Base-by-base conservation (phyloP, 2,329 filamentous ascomycete genomes). In the Fusarium buharicum region DNA sequence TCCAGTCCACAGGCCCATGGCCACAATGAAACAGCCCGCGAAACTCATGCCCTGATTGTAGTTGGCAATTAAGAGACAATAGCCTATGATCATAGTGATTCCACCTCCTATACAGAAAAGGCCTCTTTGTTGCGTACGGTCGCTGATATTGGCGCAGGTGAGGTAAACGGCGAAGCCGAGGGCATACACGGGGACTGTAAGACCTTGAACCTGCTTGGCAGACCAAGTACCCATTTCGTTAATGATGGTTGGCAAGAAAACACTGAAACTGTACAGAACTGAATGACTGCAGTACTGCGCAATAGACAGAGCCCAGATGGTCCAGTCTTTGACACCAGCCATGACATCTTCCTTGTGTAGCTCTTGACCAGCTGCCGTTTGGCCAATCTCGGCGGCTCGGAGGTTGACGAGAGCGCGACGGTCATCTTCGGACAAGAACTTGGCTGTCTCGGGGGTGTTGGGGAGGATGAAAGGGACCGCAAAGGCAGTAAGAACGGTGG, bases 231-330 rank as follows among this genome's bases (percentile, higher is more conserved):
- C 85, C 56, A 90, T 83, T 0, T 81, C 82, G 48, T 82, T 77
- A 70, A 91, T 90, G 59, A 91, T 91, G 1, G 86, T 90, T 0
- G 88, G 89, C 31, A 91, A 74, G 69, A 90, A 91, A 1, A 86
- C 89, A 50, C 81, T 84, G 72, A 85, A 90, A 2, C 86, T 86
- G 71, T 90, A 90, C 1, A 90, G 79, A 79, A 90, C 87, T 3
- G 84, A 86, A 62, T 89, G 85, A 17, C 79, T 78, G 6, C 86
- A 84, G 64, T 90, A 90, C 57, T 87, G 82, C 2, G 78, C 84
- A 31, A 85, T 75, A 58, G 79, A 84, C 62, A 88, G 88, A 0
- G 79, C 77, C 77, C 84, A 89, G 14, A 88, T 82, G 52, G 85
- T 87, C 86, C 86, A 89, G 71, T 91, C 88, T 52, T 67, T 69